phyloP scores from a whole-genome alignment of 805 yeast species.

The Nakazawaea anatomiae region DNA sequence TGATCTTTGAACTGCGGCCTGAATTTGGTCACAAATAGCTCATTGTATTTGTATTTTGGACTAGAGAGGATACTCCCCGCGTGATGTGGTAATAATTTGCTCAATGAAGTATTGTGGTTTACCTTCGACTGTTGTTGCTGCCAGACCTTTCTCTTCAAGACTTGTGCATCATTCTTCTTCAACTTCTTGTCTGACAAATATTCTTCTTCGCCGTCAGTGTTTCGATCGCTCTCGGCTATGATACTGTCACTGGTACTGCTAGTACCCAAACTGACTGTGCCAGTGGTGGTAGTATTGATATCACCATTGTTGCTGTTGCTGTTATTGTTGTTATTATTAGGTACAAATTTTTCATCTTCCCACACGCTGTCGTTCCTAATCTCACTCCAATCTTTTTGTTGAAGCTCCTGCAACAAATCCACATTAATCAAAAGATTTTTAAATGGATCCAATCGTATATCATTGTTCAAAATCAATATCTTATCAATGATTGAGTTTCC shows the following conservation, averaged over 20 bases:
- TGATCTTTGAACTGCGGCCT: neutral
- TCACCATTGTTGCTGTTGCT: too few species aligned
- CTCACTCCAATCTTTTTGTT: neutral
- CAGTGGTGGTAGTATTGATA: too few species aligned
- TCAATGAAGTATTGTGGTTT: too few species aligned
- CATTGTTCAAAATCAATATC: neutral
- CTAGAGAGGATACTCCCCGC: too few species aligned
- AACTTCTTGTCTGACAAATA: constrained; percentile 3
- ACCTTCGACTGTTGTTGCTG: neutral
- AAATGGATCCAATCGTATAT: neutral
- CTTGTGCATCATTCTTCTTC: constrained; percentile 1
- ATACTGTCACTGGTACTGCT: too few species aligned
- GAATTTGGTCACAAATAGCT: constrained; percentile 2
- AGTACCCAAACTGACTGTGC: too few species aligned
- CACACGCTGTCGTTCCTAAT: constrained; percentile 3
- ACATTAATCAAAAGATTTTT: neutral
- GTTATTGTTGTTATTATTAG: too few species aligned
- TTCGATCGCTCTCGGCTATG: too few species aligned
- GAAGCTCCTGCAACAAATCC: neutral
- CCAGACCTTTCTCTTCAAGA: neutral
- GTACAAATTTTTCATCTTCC: neutral
- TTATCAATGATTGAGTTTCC: constrained; percentile 9
- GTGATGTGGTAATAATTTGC: too few species aligned
- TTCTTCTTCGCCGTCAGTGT: neutral
- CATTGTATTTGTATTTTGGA: constrained; percentile 2